phyloP scores from a whole-genome alignment of 257 asterid genomes.

The Penstemon eatonii region DNA sequence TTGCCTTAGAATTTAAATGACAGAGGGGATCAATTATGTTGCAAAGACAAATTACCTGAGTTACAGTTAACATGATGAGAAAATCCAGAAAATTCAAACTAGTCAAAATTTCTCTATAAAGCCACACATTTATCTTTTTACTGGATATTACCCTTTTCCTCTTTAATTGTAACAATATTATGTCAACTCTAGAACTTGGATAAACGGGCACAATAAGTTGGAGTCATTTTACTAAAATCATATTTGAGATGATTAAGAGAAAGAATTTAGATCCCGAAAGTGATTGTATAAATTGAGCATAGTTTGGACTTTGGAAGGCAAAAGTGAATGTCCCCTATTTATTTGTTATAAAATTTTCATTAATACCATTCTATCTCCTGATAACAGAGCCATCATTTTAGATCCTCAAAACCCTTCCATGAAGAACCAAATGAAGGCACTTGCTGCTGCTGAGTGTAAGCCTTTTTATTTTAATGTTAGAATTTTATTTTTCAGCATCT shows the following conservation, averaged over 20 bases:
- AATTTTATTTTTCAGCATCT: slow-evolving; percentile 16
- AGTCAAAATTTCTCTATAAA: slow-evolving; percentile 12
- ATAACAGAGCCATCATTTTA: slow-evolving; percentile 82
- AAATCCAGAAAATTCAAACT: slow-evolving; percentile 15
- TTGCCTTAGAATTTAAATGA: slow-evolving; percentile 9
- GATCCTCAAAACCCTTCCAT: slow-evolving; percentile 74
- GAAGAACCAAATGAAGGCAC: slow-evolving; percentile 74
- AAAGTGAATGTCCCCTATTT: slow-evolving; percentile 7
- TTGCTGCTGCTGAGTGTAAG: slow-evolving; percentile 86
- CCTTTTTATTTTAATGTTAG: slow-evolving; percentile 20
- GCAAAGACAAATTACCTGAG: neutral
- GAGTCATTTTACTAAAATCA: neutral
- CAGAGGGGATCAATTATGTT: slow-evolving; percentile 16
- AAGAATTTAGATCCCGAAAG: neutral
- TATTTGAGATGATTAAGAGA: neutral
- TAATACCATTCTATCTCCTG: slow-evolving; percentile 35
- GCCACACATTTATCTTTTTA: neutral
- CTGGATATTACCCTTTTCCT: neutral
- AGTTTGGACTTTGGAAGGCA: slow-evolving; percentile 10
- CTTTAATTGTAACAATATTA: neutral
- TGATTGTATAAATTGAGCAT: slow-evolving; percentile 15
- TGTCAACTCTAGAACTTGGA: slow-evolving; percentile 15
- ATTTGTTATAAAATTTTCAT: slow-evolving; percentile 14
- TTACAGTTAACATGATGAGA: slow-evolving; percentile 20
- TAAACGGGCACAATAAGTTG: neutral